Evolutionary conservation across 2,329 filamentous ascomycete genomes (phyloP).

Genomic region (Fusarium denticulatum): DNA sequence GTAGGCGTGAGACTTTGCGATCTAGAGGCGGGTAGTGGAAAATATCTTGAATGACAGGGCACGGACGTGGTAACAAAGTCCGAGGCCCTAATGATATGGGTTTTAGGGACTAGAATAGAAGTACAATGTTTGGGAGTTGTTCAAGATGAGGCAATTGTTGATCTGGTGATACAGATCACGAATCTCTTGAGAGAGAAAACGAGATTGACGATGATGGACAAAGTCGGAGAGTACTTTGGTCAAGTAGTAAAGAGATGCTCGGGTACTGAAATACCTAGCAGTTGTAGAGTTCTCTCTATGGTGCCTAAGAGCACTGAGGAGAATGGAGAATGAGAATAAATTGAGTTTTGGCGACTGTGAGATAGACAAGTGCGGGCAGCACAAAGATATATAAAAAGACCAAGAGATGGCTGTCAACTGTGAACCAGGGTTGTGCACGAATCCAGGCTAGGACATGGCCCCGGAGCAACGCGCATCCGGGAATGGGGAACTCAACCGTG

Average conservation of each 20-base stretch:
- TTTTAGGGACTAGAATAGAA: background rate
- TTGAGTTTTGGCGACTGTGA: slow-evolving; percentile 3
- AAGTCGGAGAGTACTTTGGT: background rate
- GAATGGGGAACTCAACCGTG: slow-evolving; percentile 4
- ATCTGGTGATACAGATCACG: slow-evolving; percentile 18
- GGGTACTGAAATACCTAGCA: slow-evolving; percentile 2
- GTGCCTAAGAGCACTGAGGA: slow-evolving; percentile 27
- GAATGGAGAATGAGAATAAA: background rate
- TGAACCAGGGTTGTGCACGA: slow-evolving; percentile 12
- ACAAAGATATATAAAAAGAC: background rate
- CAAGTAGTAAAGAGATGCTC: background rate
- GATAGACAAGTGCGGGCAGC: slow-evolving; percentile 8
- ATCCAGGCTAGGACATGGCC: slow-evolving; percentile 13
- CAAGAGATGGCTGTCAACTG: background rate
- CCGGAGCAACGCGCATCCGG: slow-evolving; percentile 29
- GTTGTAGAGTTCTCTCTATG: slow-evolving; percentile 3
- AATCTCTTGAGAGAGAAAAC: background rate
- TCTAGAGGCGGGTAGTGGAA: slow-evolving; percentile 3
- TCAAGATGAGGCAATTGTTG: slow-evolving; percentile 25
- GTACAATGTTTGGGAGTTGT: background rate
- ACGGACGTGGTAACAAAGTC: slow-evolving; percentile 9
- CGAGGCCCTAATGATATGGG: slow-evolving; percentile 6
- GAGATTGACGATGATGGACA: background rate
- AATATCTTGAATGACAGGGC: slow-evolving; percentile 10
- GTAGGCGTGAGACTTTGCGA: background rate